These are phyloP conservation scores for Phyllosticta citriasiana DNA, from an alignment of 2,329 filamentous ascomycete species.

Conservation along the genomic window DNA sequence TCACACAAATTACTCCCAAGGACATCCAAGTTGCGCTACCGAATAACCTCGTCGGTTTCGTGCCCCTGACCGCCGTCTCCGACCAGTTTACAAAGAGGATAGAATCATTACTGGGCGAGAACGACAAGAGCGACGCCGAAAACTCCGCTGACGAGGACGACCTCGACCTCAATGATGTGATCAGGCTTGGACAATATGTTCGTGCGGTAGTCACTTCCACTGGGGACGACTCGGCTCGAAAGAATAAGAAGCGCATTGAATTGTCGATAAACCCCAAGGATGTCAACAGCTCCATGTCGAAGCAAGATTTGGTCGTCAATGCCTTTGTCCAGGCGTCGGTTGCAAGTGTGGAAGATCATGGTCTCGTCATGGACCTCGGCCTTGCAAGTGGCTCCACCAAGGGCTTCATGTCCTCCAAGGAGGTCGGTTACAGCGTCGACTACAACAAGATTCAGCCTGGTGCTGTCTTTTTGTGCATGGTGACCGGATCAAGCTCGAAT, in stretches of 20 bases:
- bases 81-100: conserved; percentile 66
- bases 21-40: conserved; percentile 76
- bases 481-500: conserved; percentile 63
- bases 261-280: conserved; percentile 72
- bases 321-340: conserved; percentile 80
- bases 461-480: conserved; percentile 72
- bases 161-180: conserved; percentile 64
- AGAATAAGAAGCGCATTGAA: conserved; percentile 72
- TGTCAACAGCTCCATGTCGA: conserved; percentile 64
- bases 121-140: conserved; percentile 45
- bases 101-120: conserved; percentile 53
- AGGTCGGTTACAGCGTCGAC: conserved; percentile 58
- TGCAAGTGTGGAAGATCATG: conserved; percentile 88
- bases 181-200: conserved; percentile 77
- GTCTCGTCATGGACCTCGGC: conserved; percentile 85
- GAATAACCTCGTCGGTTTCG: conserved; percentile 85
- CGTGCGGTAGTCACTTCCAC: conserved; percentile 76
- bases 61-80: conserved; percentile 87
- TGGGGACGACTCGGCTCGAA: conserved; percentile 53
- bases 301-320: conserved; percentile 64
- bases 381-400: conserved; percentile 57
- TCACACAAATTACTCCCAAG: conserved; percentile 69
- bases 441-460: conserved; percentile 68
- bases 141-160: conserved; percentile 43
- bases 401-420: conserved; percentile 78